These are phyloP conservation scores for Alternaria longipes DNA, from an alignment of 2,329 filamentous ascomycete species.

Conservation along the genomic window DNA sequence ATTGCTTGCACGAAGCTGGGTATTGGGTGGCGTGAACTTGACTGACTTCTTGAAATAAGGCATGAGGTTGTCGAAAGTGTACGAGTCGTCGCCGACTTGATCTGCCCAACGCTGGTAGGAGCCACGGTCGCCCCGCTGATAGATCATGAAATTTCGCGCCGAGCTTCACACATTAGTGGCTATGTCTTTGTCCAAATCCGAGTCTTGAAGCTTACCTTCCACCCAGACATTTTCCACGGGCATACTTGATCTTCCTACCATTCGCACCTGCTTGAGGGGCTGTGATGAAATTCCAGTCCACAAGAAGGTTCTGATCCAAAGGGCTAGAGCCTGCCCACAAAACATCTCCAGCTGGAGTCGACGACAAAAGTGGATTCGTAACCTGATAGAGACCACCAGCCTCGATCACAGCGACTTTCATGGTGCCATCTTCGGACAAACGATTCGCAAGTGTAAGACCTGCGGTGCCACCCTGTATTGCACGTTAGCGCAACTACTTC, in stretches of 20 bases:
- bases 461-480: conserved; percentile 5
- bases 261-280: conserved; percentile 34
- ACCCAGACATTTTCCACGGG: conserved; percentile 44
- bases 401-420: conserved; percentile 34
- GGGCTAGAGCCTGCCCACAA: conserved; percentile 27
- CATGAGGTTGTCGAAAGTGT: conserved; percentile 37
- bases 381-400: conserved; percentile 34
- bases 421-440: neutral
- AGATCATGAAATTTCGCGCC: conserved; percentile 35
- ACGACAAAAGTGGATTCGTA: conserved; percentile 15
- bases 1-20: conserved; percentile 18
- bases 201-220: conserved; percentile 20
- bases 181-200: neutral
- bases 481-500: neutral
- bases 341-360: conserved; percentile 33
- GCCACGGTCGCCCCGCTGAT: conserved; percentile 26
- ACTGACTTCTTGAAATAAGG: conserved; percentile 43
- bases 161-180: conserved; percentile 14
- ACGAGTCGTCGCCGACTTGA: conserved; percentile 41
- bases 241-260: conserved; percentile 33
- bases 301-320: conserved; percentile 30
- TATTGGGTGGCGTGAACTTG: conserved; percentile 41
- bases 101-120: conserved; percentile 43
- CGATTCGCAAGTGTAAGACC: conserved; percentile 7
- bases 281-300: conserved; percentile 46